These are phyloP conservation scores for Penicillium cosmopolitanum DNA, from an alignment of 495 filamentous ascomycete genomes.

Conservation along the genomic window DNA sequence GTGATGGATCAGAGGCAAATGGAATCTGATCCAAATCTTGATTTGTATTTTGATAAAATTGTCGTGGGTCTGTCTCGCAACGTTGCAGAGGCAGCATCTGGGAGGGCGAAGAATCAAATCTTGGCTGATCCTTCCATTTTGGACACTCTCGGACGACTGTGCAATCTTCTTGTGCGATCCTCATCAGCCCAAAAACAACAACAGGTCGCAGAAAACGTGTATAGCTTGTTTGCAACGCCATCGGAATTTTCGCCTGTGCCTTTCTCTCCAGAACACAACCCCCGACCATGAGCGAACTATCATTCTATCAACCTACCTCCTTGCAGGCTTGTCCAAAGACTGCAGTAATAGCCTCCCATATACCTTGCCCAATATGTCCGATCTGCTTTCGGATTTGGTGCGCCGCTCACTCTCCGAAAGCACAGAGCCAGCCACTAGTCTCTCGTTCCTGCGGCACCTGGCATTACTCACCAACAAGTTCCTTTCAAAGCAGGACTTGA, in stretches of 20 bases:
- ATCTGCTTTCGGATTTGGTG: conserved; percentile 46
- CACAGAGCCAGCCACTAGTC: conserved; percentile 45
- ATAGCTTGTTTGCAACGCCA: conserved; percentile 54
- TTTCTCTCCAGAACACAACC: conserved; percentile 36
- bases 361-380: conserved; percentile 37
- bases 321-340: conserved; percentile 60
- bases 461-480: conserved; percentile 71
- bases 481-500: conserved; percentile 51
- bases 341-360: conserved; percentile 32
- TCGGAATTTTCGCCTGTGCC: conserved; percentile 44
- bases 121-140: conserved; percentile 58
- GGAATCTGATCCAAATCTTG: conserved; percentile 51
- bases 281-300: conserved; percentile 51
- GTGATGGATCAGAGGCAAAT: conserved; percentile 61
- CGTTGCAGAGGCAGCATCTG: conserved; percentile 46
- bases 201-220: conserved; percentile 57
- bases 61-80: conserved; percentile 55
- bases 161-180: conserved; percentile 61
- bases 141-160: conserved; percentile 66
- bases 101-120: conserved; percentile 43
- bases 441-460: conserved; percentile 61
- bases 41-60: conserved; percentile 63
- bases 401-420: conserved; percentile 35
- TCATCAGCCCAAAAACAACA: conserved; percentile 57
- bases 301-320: conserved; percentile 63